Evolutionary conservation across 2,329 filamentous ascomycete species (phyloP), one percentile per base, ranked within the genome.

Genomic region (Knoxdaviesia capensis): DNA sequence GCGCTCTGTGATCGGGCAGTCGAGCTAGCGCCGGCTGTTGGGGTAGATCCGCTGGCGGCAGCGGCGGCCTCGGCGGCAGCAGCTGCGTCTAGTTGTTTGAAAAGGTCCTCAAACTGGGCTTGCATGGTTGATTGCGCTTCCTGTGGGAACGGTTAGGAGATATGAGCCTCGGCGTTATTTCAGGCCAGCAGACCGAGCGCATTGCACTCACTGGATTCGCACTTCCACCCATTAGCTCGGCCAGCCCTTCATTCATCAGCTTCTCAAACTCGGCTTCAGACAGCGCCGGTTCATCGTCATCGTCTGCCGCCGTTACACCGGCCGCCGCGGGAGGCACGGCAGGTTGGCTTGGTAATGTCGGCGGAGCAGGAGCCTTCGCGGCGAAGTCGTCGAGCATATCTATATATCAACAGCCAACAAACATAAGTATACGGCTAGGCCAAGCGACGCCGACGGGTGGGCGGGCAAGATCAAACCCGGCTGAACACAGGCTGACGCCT

Each of bases 361-460:
- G 40, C 28, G 31, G 40, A 9, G 31, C 30, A 35, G 39, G n/a
- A 77, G 52, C 49, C 77, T 75, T 66, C 31, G 79, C 62, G 36
- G 79, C 77, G 61, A 98, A 98, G 48, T 94, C 82, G 55, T 94
- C 85, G 30, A 98, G 77, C 59, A 96, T 80, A 51, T 96, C 88
- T 88, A 37, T 10, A 29, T n/a, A 38, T 47, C 44, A 48, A 48
- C 11, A 6, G 34, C 34, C 8, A 35, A 11, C 9, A 35, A 35
- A 35, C 34, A 35, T 35, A 11, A 9, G 11, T 35, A 20, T 20
- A 20, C 20, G 20, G 20, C 20, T 20, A 20, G 20, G 20, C 20
- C 20, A 20, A 20, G 20, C 20, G 20, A 20, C 20, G 3, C 20
- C 20, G 20, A 20, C 20, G 20, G 20, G 20, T 20, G 20, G 20